phyloP scores from a whole-genome alignment of 805 yeast genomes.

The Cyberlindnera bimundalis region DNA sequence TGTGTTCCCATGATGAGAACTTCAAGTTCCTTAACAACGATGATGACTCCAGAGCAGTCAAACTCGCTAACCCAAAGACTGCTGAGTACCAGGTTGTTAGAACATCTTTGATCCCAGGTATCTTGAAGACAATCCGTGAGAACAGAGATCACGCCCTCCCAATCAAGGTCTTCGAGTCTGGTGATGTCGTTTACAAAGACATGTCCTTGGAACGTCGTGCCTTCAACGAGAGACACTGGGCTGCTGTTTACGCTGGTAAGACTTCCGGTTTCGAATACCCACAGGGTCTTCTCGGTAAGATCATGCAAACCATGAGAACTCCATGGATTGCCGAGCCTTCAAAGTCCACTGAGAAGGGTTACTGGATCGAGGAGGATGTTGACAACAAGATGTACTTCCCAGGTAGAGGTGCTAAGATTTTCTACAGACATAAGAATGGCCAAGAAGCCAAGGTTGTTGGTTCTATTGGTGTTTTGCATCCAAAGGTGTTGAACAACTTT shows the following conservation, averaged over 20 bases:
- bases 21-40: slow-evolving; percentile 73
- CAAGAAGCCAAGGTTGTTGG: slow-evolving; percentile 65
- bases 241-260: slow-evolving; percentile 91
- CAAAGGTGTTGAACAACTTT: slow-evolving; percentile 81
- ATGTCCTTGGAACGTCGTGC: slow-evolving; percentile 81
- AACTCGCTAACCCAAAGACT: slow-evolving; percentile 94
- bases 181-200: slow-evolving; percentile 90
- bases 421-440: slow-evolving; percentile 63
- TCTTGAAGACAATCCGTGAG: slow-evolving; percentile 91
- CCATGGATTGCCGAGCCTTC: slow-evolving; percentile 61
- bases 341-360: slow-evolving; percentile 62
- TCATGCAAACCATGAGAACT: slow-evolving; percentile 94
- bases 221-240: slow-evolving; percentile 89
- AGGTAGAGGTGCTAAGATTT: slow-evolving; percentile 92
- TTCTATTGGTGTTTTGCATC: slow-evolving; percentile 90
- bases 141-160: slow-evolving; percentile 95
- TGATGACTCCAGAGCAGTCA: slow-evolving; percentile 83
- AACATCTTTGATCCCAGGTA: slow-evolving; percentile 90
- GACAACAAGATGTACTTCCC: slow-evolving; percentile 81
- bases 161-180: slow-evolving; percentile 90
- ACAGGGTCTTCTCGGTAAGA: slow-evolving; percentile 91
- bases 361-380: slow-evolving; percentile 75
- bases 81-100: slow-evolving; percentile 96
- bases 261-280: slow-evolving; percentile 91
- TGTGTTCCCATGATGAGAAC: slow-evolving; percentile 96